Evolutionary conservation across 208 protist genomes (phyloP).

Genomic region (Tritrichomonas musculus): DNA sequence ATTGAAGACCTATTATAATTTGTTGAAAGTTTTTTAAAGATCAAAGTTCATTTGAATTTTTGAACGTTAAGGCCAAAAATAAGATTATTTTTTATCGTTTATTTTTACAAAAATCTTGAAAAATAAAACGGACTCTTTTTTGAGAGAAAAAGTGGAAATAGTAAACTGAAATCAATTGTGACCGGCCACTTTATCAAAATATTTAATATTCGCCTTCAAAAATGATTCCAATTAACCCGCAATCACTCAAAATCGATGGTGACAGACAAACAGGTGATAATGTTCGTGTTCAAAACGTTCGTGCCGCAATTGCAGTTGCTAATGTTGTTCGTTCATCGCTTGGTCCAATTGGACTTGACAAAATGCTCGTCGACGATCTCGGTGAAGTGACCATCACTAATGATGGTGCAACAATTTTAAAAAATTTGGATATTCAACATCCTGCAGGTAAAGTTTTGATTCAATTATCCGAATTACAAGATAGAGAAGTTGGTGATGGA

Average conservation of each 20-base stretch:
- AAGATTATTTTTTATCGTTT: too few relatives aligned
- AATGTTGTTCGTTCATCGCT: slow-evolving; percentile 99
- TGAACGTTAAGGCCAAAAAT: too few relatives aligned
- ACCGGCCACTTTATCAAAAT: too few relatives aligned
- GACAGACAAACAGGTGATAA: slow-evolving; percentile 79
- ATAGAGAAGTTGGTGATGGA: slow-evolving; percentile 96
- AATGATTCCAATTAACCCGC: slow-evolving; percentile 1
- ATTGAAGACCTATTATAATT: too few relatives aligned
- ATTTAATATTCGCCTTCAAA: too few relatives aligned
- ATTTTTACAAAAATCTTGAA: too few relatives aligned
- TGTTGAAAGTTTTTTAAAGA: too few relatives aligned
- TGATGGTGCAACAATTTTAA: slow-evolving; percentile 94
- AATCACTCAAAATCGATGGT: slow-evolving; percentile 55
- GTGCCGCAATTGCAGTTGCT: slow-evolving; percentile 81
- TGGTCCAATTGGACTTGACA: slow-evolving; percentile 98
- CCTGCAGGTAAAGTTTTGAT: slow-evolving; percentile 82
- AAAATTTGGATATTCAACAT: slow-evolving; percentile 65
- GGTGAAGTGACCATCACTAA: slow-evolving; percentile 98
- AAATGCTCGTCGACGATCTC: slow-evolving; percentile 99
- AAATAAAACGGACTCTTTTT: too few relatives aligned
- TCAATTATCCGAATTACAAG: slow-evolving; percentile 94
- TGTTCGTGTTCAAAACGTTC: slow-evolving; percentile 82
- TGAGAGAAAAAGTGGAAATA: too few relatives aligned
- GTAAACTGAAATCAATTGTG: too few relatives aligned
- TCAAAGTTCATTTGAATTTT: too few relatives aligned